These are phyloP conservation scores for Beauveria rudraprayagi DNA, from an alignment of 2,329 filamentous ascomycete genomes.

Conservation along the genomic window DNA sequence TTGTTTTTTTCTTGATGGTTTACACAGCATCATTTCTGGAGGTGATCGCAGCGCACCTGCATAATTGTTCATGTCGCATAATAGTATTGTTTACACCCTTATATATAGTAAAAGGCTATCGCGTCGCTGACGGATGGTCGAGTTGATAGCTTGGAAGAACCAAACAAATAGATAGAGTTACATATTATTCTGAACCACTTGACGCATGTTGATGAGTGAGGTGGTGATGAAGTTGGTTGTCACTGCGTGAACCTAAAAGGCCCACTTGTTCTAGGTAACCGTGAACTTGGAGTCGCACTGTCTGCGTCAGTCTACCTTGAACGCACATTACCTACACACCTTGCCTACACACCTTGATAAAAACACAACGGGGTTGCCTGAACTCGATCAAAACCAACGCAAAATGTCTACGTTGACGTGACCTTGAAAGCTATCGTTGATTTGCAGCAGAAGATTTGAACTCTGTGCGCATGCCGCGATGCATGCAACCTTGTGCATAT, in stretches of 20 bases:
- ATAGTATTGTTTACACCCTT: slow-evolving; percentile 10
- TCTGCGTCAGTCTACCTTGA: too few species aligned
- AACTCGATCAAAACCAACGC: too few species aligned
- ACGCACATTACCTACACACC: not conserved
- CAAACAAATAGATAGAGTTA: not conserved
- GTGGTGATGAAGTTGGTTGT: too few species aligned
- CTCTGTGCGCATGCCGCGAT: not conserved
- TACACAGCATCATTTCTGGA: slow-evolving; percentile 1
- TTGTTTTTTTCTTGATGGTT: slow-evolving; percentile 1
- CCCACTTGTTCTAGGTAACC: too few species aligned
- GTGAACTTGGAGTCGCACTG: not conserved
- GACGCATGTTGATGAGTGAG: too few species aligned
- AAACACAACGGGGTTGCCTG: too few species aligned
- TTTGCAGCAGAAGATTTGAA: not conserved
- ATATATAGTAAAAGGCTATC: not conserved
- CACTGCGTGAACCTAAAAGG: too few species aligned
- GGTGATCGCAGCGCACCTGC: not conserved
- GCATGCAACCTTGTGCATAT: not conserved
- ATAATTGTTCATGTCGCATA: slow-evolving; percentile 9
- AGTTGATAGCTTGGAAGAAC: not conserved
- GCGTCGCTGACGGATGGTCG: not conserved
- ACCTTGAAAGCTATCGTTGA: not conserved
- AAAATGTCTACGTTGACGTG: not conserved
- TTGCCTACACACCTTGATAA: too few species aligned
- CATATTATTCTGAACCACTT: not conserved